phyloP scores from a whole-genome alignment of 352 stramenopile genomes.

The Elongisporangium undulatum region DNA sequence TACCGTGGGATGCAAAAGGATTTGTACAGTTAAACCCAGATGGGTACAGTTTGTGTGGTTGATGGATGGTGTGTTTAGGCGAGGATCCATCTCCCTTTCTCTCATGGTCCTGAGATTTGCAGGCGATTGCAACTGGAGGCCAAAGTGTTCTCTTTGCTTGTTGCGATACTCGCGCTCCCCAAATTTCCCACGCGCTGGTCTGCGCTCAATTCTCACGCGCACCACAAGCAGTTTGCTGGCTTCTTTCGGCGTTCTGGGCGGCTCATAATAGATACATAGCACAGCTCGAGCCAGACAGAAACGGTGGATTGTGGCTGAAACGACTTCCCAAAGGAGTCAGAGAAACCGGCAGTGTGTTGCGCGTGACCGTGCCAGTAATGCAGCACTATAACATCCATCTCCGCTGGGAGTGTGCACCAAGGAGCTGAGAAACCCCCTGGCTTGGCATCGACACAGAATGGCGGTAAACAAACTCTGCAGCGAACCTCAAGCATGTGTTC shows the following conservation, averaged over 20 bases:
- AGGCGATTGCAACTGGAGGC: not conserved
- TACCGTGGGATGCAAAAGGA: not conserved
- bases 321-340: not conserved
- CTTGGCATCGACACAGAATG: not conserved
- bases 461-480: not conserved
- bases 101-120: not conserved
- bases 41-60: not conserved
- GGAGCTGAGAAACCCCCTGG: too few species aligned
- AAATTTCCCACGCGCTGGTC: not conserved
- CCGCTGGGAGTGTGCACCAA: not conserved
- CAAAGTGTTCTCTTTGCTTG: not conserved
- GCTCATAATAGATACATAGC: not conserved
- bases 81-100: not conserved
- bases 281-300: not conserved
- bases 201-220: not conserved
- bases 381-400: too few species aligned
- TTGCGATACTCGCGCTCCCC: not conserved
- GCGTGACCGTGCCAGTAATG: not conserved
- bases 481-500: not conserved
- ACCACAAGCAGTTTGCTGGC: not conserved
- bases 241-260: not conserved
- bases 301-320: not conserved
- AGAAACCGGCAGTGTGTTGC: not conserved
- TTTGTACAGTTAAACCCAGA: not conserved
- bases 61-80: not conserved